Evolutionary conservation across 2,329 filamentous ascomycete genomes (phyloP).

Genomic region (Penicillium decumbens): DNA sequence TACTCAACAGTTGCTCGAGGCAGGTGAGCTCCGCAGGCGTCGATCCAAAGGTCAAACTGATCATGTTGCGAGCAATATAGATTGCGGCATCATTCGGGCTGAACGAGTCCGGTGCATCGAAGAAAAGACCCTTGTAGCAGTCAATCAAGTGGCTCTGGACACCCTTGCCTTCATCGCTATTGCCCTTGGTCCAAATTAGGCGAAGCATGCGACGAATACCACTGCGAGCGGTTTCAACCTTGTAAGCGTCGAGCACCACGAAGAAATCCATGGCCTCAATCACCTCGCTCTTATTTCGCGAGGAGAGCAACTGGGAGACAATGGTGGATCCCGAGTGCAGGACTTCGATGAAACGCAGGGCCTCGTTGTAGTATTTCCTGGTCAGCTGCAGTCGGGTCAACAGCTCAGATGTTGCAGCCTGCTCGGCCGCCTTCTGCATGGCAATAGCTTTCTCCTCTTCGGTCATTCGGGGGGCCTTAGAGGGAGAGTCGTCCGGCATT

Average conservation of each 20-base stretch:
- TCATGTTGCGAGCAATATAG: slow-evolving; percentile 97
- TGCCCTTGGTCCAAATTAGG: slow-evolving; percentile 98
- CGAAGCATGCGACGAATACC: slow-evolving; percentile 94
- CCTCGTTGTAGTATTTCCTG: slow-evolving; percentile 86
- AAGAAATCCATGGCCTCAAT: slow-evolving; percentile 99
- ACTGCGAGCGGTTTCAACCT: slow-evolving; percentile 84
- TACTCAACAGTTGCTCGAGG: slow-evolving; percentile 86
- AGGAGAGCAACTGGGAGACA: slow-evolving; percentile 82
- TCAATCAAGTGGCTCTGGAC: slow-evolving; percentile 96
- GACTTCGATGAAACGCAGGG: slow-evolving; percentile 87
- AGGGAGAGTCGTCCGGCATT: slow-evolving; percentile 60
- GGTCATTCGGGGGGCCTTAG: slow-evolving; percentile 64
- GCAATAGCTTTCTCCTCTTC: slow-evolving; percentile 72
- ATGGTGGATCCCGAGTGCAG: slow-evolving; percentile 75
- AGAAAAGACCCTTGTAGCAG: slow-evolving; percentile 92
- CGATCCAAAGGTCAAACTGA: slow-evolving; percentile 92
- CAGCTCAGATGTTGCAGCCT: slow-evolving; percentile 82
- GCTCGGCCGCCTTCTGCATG: slow-evolving; percentile 74
- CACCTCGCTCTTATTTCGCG: slow-evolving; percentile 95
- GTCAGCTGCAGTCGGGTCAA: slow-evolving; percentile 84
- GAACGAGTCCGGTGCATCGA: slow-evolving; percentile 87
- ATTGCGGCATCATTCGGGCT: slow-evolving; percentile 85
- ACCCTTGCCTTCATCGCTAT: slow-evolving; percentile 97
- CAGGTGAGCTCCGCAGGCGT: slow-evolving; percentile 93
- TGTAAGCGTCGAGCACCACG: slow-evolving; percentile 90